A percentile compares a stretch with the other conserved stretches of the same genome.
phyloP scores from a whole-genome alignment of 768 basidiomycete genomes.

The Tricholoma matsutake region DNA sequence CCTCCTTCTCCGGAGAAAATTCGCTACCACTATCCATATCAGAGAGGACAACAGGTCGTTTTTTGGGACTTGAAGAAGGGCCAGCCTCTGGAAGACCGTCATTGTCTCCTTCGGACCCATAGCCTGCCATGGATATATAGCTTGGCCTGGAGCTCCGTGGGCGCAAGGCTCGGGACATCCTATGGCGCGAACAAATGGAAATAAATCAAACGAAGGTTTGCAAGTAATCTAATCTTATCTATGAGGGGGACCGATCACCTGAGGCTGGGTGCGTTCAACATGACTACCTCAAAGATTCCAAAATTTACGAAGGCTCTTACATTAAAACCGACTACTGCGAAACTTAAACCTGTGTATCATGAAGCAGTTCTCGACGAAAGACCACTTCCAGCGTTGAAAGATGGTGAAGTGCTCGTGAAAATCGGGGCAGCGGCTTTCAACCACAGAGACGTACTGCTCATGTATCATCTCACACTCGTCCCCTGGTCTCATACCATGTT shows the following conservation, averaged over 20 bases:
- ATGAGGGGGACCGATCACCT: too few relatives aligned
- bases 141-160: slow-evolving; percentile 50
- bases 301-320: slow-evolving; percentile 46
- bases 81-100: slow-evolving; percentile 29
- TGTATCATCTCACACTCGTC: neutral
- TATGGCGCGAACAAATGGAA: neutral
- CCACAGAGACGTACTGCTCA: slow-evolving; percentile 58
- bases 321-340: slow-evolving; percentile 39
- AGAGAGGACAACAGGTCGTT: slow-evolving; percentile 24
- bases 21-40: slow-evolving; percentile 49
- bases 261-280: too few relatives aligned
- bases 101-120: slow-evolving; percentile 34
- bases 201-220: neutral
- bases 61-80: slow-evolving; percentile 37
- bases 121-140: slow-evolving; percentile 41
- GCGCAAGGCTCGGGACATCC: slow-evolving; percentile 56
- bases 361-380: slow-evolving; percentile 52
- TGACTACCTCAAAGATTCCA: slow-evolving; percentile 28
- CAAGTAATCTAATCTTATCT: slow-evolving; percentile 3
- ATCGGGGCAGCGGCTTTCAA: slow-evolving; percentile 74
- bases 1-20: slow-evolving; percentile 46
- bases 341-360: slow-evolving; percentile 45
- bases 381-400: slow-evolving; percentile 47
- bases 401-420: slow-evolving; percentile 62
- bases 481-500: slow-evolving; percentile 3